Percentiles rank a stretch among this genome's conserved stretches.
Conservation (phyloP, 805 yeast genomes). For the Komagataella phaffii region DNA sequence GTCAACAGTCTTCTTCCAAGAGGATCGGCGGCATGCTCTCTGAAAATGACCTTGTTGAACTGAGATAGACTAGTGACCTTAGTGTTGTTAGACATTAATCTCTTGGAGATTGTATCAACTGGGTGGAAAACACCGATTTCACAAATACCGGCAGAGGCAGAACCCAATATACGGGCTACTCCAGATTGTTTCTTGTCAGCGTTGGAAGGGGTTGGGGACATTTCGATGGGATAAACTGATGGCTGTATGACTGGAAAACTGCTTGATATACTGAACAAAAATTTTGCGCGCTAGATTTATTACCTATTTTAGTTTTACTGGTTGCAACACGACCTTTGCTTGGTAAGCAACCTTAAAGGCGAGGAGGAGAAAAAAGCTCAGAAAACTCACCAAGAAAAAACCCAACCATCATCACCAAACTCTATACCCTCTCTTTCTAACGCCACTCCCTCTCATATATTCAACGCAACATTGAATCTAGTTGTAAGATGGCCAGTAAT, state of each 20-base stretch:
- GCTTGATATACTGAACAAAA: neutral
- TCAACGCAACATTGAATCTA: neutral
- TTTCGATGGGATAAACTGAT: conserved; percentile 1
- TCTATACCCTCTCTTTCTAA: neutral
- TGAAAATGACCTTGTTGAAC: conserved; percentile 79
- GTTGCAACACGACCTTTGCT: neutral
- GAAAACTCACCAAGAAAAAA: neutral
- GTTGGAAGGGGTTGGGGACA: conserved; percentile 4
- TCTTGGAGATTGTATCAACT: conserved; percentile 93
- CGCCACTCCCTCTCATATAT: neutral
- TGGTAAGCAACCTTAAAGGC: neutral
- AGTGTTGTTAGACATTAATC: conserved; percentile 77
- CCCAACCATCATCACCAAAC: neutral
- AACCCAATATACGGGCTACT: conserved; percentile 81
- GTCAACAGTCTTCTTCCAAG: conserved; percentile 62
- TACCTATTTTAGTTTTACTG: neutral
- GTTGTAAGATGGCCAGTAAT: neutral
- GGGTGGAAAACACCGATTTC: conserved; percentile 98
- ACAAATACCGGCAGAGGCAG: conserved; percentile 97
- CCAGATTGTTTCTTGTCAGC: conserved; percentile 82
- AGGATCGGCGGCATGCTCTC: conserved; percentile 63
- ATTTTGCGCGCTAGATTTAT: neutral
- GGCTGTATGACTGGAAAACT: neutral
- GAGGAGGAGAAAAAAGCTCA: neutral
- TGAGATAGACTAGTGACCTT: conserved; percentile 49